Percentiles rank a stretch among this genome's conserved stretches.
Evolutionary conservation across 164 flowering plant species (phyloP).

Genomic region (Buxus sempervirens): DNA sequence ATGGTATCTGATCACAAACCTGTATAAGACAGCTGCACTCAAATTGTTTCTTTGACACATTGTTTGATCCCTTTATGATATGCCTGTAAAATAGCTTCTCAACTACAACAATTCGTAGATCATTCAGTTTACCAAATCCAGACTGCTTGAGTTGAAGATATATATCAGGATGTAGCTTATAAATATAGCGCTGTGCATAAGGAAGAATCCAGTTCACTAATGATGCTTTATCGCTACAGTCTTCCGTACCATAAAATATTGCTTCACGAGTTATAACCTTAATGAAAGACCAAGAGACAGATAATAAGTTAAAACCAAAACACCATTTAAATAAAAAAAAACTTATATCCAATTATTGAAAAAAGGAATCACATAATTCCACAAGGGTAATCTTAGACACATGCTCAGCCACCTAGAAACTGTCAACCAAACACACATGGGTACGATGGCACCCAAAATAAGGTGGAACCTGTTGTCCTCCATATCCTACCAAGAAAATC

Average conservation of each 20-base stretch:
- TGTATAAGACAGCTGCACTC: slow-evolving; percentile 71
- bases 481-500: background rate
- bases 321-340: too few relatives aligned
- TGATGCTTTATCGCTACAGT: slow-evolving; percentile 41
- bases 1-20: slow-evolving; percentile 34
- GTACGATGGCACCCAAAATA: background rate
- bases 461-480: background rate
- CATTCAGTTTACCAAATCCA: slow-evolving; percentile 35
- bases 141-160: slow-evolving; percentile 55
- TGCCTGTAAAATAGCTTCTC: slow-evolving; percentile 63
- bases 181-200: slow-evolving; percentile 83
- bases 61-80: slow-evolving; percentile 44
- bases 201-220: slow-evolving; percentile 87
- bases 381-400: background rate
- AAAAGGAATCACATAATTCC: background rate
- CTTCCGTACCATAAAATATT: slow-evolving; percentile 49
- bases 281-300: slow-evolving; percentile 7
- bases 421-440: background rate
- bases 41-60: slow-evolving; percentile 45
- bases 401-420: background rate
- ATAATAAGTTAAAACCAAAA: background rate
- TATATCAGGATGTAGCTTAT: slow-evolving; percentile 43
- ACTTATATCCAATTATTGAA: too few relatives aligned
- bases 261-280: slow-evolving; percentile 86
- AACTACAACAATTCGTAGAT: slow-evolving; percentile 56